These are phyloP conservation scores for Cylindrotheca closterium DNA, from an alignment of 108 stramenopile species.

Conservation along the genomic window DNA sequence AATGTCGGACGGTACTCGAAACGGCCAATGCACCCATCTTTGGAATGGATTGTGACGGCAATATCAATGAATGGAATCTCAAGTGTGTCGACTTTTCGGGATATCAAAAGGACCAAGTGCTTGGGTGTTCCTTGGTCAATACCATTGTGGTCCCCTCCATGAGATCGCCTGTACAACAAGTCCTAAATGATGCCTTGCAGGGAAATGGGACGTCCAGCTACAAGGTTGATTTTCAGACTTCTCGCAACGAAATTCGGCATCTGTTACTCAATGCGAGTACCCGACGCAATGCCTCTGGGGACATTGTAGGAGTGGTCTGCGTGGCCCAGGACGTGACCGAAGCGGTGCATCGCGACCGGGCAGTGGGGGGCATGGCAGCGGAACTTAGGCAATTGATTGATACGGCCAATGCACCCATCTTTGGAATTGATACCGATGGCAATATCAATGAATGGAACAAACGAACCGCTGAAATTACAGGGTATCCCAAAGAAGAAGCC, in stretches of 20 bases:
- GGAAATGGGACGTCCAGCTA: conserved; percentile 70
- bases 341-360: conserved; percentile 50
- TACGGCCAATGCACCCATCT: conserved; percentile 81
- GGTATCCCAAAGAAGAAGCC: conserved; percentile 64
- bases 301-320: conserved; percentile 66
- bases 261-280: conserved; percentile 76
- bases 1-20: conserved; percentile 49
- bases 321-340: conserved; percentile 84
- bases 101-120: conserved; percentile 60
- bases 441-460: conserved; percentile 77
- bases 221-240: conserved; percentile 49
- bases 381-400: conserved; percentile 77
- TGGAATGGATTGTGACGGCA: conserved; percentile 51
- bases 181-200: conserved; percentile 61
- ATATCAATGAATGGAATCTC: conserved; percentile 66
- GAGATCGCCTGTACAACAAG: conserved; percentile 44
- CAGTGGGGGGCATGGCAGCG: conserved; percentile 57
- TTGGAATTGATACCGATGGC: conserved; percentile 72
- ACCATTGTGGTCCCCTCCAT: conserved; percentile 47
- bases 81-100: conserved; percentile 68
- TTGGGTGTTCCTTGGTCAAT: conserved; percentile 46
- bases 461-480: conserved; percentile 54
- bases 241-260: conserved; percentile 41
- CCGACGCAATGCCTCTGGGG: conserved; percentile 58
- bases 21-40: conserved; percentile 63